A percentile compares a stretch with the other conserved stretches of the same genome.
Conservation (phyloP, 352 stramenopile species). For the Phytopythium cucurbitacearum region DNA sequence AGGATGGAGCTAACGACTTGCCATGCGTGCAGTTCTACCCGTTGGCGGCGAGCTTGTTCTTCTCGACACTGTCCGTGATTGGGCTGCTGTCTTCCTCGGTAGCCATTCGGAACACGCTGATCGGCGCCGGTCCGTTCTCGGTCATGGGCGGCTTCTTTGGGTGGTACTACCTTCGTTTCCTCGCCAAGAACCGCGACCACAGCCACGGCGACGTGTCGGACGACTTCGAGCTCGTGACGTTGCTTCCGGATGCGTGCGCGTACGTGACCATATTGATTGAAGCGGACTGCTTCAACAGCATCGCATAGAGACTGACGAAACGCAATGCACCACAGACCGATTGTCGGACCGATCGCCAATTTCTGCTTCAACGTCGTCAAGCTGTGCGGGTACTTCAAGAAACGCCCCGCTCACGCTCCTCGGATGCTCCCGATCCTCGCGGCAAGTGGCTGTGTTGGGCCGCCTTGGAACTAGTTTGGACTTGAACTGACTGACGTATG, state of each 20-base stretch:
- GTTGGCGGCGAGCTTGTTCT: slow-evolving; percentile 41
- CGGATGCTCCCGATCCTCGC: slow-evolving; percentile 62
- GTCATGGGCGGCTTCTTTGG: slow-evolving; percentile 73
- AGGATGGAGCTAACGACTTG: slow-evolving; percentile 2
- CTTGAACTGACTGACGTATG: not conserved
- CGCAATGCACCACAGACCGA: slow-evolving; percentile 23
- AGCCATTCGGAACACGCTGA: slow-evolving; percentile 39
- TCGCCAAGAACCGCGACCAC: slow-evolving; percentile 72
- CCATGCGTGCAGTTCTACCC: slow-evolving; percentile 61
- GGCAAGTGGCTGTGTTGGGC: slow-evolving; percentile 14
- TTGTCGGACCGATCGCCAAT: slow-evolving; percentile 60
- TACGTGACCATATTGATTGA: slow-evolving; percentile 19
- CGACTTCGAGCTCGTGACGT: slow-evolving; percentile 64
- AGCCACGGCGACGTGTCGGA: slow-evolving; percentile 74
- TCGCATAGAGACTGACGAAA: too few relatives aligned
- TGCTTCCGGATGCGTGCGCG: slow-evolving; percentile 69
- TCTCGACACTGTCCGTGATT: slow-evolving; percentile 40
- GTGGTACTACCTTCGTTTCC: slow-evolving; percentile 85
- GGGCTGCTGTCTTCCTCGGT: slow-evolving; percentile 30
- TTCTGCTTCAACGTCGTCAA: slow-evolving; percentile 85
- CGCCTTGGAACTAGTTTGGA: not conserved
- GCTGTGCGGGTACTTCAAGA: slow-evolving; percentile 84
- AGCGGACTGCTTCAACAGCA: not conserved
- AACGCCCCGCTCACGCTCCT: slow-evolving; percentile 50
- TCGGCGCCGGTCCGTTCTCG: slow-evolving; percentile 72